Percentiles rank a stretch among this genome's conserved stretches.
Conservation (phyloP, 2,329 filamentous ascomycete genomes). For the Alternaria incomplexa region DNA sequence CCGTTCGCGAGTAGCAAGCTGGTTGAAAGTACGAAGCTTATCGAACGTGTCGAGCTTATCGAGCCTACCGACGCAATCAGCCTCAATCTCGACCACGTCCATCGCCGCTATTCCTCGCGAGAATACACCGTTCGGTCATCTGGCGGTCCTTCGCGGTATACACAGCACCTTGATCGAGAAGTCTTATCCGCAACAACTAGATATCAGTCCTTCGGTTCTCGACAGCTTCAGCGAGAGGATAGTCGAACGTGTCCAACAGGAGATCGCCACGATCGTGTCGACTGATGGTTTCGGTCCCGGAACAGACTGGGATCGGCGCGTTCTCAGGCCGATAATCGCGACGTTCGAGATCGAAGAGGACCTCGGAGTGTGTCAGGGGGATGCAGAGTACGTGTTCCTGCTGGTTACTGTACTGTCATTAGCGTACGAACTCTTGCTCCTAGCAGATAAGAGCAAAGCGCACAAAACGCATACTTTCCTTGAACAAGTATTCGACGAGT, state of each 20-base stretch:
- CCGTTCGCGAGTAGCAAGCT: not conserved
- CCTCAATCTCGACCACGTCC: not conserved
- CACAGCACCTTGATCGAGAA: not conserved
- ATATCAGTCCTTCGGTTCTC: not conserved
- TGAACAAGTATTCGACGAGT: not conserved
- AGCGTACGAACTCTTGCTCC: not conserved
- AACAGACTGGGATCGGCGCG: not conserved
- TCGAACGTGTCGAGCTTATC: not conserved
- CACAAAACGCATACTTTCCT: not conserved
- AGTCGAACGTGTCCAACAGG: not conserved
- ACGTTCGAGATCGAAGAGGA: not conserved
- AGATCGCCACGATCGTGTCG: not conserved
- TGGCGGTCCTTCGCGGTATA: not conserved
- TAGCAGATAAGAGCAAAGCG: not conserved
- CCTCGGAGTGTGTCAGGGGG: not conserved
- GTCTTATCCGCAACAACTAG: not conserved
- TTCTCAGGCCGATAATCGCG: not conserved
- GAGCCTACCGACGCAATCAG: not conserved
- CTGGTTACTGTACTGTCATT: not conserved
- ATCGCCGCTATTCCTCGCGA: not conserved
- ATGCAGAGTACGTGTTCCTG: conserved; percentile 1
- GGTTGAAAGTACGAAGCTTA: not conserved
- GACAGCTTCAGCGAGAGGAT: not conserved
- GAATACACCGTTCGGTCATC: not conserved
- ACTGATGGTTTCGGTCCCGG: not conserved